A percentile compares a stretch with the other conserved stretches of the same genome.
These are phyloP conservation scores for Lobosporangium transversale DNA, from an alignment of 192 early-diverging fungal genomes.

Conservation along the genomic window DNA sequence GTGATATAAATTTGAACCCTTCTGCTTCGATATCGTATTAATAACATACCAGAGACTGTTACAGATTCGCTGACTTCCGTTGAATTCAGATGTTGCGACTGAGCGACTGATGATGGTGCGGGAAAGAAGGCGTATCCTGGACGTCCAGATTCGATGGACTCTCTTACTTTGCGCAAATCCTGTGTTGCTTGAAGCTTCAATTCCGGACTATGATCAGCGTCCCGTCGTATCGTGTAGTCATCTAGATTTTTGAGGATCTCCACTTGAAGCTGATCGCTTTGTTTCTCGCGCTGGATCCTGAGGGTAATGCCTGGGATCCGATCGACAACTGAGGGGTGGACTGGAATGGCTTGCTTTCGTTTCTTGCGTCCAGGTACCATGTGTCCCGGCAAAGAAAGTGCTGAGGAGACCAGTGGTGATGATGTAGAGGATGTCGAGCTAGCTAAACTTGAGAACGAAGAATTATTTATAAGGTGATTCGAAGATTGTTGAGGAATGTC, in stretches of 20 bases:
- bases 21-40: background rate
- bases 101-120: background rate
- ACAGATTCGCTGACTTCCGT: background rate
- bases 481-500: background rate
- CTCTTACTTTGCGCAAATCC: slow-evolving; percentile 39
- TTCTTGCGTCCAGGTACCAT: slow-evolving; percentile 17
- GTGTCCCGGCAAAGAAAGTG: slow-evolving; percentile 4
- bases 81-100: background rate
- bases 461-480: background rate
- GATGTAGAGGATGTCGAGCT: background rate
- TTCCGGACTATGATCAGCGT: slow-evolving; percentile 2
- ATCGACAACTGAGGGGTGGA: slow-evolving; percentile 34
- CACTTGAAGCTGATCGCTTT: slow-evolving; percentile 38
- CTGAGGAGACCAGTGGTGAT: background rate
- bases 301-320: slow-evolving; percentile 51
- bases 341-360: slow-evolving; percentile 50
- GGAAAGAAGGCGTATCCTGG: slow-evolving; percentile 33
- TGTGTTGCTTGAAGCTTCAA: slow-evolving; percentile 23
- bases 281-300: slow-evolving; percentile 35
- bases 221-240: slow-evolving; percentile 14
- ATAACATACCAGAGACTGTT: slow-evolving; percentile 3
- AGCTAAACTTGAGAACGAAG: slow-evolving; percentile 7
- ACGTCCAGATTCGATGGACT: slow-evolving; percentile 42
- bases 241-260: slow-evolving; percentile 48
- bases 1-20: background rate